Base-by-base conservation (phyloP, 78 protist species). In the Dictyostelium brefeldianum region DNA sequence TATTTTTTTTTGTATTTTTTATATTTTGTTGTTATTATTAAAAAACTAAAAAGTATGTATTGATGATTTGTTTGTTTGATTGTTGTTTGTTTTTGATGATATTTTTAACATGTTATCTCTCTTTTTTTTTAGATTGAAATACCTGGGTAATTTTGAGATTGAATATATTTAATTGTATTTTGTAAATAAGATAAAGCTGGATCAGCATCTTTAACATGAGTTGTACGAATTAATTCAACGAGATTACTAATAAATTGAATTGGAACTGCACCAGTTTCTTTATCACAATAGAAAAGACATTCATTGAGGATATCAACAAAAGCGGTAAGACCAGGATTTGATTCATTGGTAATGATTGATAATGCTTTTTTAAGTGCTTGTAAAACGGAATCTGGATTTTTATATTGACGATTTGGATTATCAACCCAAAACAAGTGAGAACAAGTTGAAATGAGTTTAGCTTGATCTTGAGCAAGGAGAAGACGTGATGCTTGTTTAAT, bases 381-480 rank as follows among this genome's bases (percentile, higher is more conserved):
- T n/a, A 90, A 78, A 15, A 82, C 95, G n/a, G 85, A 75, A 0
- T 81, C 84, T 78, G 78, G 89, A 53, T 90, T 69, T 29, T 82
- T 25, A 75, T 90, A 79, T 90, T 90, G 81, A 51, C 91, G 67
- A 54, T 56, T 62, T 6, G 43, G 65, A 62, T 87, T 50, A 41
- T 50, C 96, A 15, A 94, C 89, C 99, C 98, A 96, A 96, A 97
- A 98, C 6, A 98, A 65, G 54, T 97, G 96, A 1, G 99, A 56
- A 79, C 90, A 71, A 8, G 78, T 5, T n/a, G 64, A 43, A n/a
- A 96, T 95, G 22, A 94, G 90, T 47, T 97, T 96, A 81, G 97
- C 73, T 94, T 98, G 99, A 90, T 99, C 99, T 41, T 96, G 97
- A 73, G 96, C 93, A 67, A 95, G 83, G 46, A 98, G 91, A 8